phyloP scores from a whole-genome alignment of 768 basidiomycete genomes.

The Suillus variegatus region DNA sequence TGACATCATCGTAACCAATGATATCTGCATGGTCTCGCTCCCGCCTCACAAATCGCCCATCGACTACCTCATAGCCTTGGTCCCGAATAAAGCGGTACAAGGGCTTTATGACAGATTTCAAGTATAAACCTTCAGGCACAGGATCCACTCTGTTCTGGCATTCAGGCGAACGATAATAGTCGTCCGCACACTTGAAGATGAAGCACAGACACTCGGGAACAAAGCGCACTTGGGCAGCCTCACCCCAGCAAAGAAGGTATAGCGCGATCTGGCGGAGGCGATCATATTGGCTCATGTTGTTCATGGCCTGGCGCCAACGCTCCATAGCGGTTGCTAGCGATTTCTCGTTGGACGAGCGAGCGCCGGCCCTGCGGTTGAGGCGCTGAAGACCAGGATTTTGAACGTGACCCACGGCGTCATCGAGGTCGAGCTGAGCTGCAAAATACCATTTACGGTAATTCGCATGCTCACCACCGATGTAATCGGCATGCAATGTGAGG shows the following conservation, averaged over 20 bases:
- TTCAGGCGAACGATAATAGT: conserved; percentile 98
- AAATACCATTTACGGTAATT: conserved; percentile 99
- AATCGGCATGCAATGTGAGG: conserved; percentile 95
- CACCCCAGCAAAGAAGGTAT: conserved; percentile 96
- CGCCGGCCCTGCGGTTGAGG: conserved; percentile 61
- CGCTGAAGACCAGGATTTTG: conserved; percentile 91
- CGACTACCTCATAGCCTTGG: conserved; percentile 95
- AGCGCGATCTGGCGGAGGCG: conserved; percentile 94
- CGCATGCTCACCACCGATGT: conserved; percentile 97
- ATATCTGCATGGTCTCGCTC: conserved; percentile 93
- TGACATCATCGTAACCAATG: conserved; percentile 98
- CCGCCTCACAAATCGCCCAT: conserved; percentile 91
- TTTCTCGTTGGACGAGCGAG: conserved; percentile 58
- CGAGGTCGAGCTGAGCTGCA: conserved; percentile 96
- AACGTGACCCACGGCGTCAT: conserved; percentile 90
- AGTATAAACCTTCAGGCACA: conserved; percentile 93
- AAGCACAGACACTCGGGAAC: conserved; percentile 96
- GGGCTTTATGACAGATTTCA: conserved; percentile 88
- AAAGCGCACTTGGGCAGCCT: conserved; percentile 96
- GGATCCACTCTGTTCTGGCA: conserved; percentile 92
- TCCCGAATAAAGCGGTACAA: conserved; percentile 96
- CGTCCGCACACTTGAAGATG: conserved; percentile 99
- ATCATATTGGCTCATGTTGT: conserved; percentile 98
- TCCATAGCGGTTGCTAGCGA: conserved; percentile 82
- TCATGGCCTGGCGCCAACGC: conserved; percentile 97